These are phyloP conservation scores for Choricystis sp. DNA, from an alignment of 139 green algal genomes.

Conservation along the genomic window DNA sequence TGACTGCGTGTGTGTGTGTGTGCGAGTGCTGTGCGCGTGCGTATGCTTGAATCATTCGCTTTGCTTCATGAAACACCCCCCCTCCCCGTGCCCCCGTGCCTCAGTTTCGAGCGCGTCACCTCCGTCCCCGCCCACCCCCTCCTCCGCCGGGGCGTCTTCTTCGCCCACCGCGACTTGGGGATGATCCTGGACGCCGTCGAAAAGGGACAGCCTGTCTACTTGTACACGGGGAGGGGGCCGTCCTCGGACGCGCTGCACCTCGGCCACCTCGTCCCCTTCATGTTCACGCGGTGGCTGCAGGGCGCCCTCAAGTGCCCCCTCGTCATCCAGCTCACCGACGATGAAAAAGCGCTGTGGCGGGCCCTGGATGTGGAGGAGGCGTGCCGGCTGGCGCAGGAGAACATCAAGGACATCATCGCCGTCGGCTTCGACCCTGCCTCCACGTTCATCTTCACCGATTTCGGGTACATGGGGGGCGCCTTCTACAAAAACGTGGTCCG, in stretches of 20 bases:
- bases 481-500: constrained; percentile 89
- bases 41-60: too few relatives aligned
- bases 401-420: constrained; percentile 98
- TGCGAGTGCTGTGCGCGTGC: too few relatives aligned
- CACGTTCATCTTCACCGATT: constrained; percentile 98
- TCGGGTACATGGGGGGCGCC: constrained; percentile 80
- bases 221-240: constrained; percentile 89
- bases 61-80: background rate
- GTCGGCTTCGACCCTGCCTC: constrained; percentile 86
- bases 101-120: constrained; percentile 36
- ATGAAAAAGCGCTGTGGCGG: constrained; percentile 83
- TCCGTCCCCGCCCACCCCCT: constrained; percentile 69
- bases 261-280: constrained; percentile 93
- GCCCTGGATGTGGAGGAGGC: constrained; percentile 62
- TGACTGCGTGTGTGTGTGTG: too few relatives aligned
- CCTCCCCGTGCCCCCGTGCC: too few relatives aligned
- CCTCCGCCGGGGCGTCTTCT: constrained; percentile 83
- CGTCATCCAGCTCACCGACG: constrained; percentile 97
- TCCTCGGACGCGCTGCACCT: constrained; percentile 94
- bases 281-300: constrained; percentile 89
- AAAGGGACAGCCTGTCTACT: constrained; percentile 83
- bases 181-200: constrained; percentile 85
- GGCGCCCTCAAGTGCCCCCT: constrained; percentile 91
- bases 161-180: constrained; percentile 77
- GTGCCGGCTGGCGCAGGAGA: constrained; percentile 65